Conservation (phyloP, 306 rosid species). For the Dryas drummondii region DNA sequence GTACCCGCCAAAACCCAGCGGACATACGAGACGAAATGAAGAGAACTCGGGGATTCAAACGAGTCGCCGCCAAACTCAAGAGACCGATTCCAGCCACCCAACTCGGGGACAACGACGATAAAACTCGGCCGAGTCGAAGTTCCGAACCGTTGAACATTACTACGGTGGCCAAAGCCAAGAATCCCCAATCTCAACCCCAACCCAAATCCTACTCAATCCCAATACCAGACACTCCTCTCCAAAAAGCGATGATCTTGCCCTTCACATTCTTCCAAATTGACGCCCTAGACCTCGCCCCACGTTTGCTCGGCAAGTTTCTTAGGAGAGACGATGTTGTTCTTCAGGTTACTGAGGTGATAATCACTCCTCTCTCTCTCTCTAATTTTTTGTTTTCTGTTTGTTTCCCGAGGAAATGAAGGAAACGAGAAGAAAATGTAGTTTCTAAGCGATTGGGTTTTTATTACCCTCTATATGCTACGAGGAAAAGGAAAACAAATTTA, state of each 20-base stretch:
- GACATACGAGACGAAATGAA: constrained; percentile 28
- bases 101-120: constrained; percentile 17
- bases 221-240: constrained; percentile 13
- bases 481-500: not conserved
- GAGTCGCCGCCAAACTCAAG: constrained; percentile 40
- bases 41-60: constrained; percentile 53
- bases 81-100: constrained; percentile 16
- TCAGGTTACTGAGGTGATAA: constrained; percentile 74
- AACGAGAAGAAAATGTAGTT: not conserved
- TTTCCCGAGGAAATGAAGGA: constrained; percentile 2
- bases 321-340: constrained; percentile 84
- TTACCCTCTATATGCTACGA: not conserved
- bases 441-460: not conserved
- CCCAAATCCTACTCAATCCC: constrained; percentile 11
- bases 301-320: constrained; percentile 79
- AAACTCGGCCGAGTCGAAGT: constrained; percentile 25
- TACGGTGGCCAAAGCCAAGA: constrained; percentile 24
- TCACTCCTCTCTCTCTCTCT: not conserved
- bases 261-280: constrained; percentile 66
- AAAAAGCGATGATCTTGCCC: constrained; percentile 44
- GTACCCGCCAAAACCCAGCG: constrained; percentile 4
- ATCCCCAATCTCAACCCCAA: constrained; percentile 16
- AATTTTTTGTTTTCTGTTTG: not conserved
- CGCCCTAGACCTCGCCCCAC: constrained; percentile 78
- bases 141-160: constrained; percentile 25